These are phyloP conservation scores for Neurospora sublineolata DNA, from an alignment of 495 filamentous ascomycete species.

Conservation along the genomic window DNA sequence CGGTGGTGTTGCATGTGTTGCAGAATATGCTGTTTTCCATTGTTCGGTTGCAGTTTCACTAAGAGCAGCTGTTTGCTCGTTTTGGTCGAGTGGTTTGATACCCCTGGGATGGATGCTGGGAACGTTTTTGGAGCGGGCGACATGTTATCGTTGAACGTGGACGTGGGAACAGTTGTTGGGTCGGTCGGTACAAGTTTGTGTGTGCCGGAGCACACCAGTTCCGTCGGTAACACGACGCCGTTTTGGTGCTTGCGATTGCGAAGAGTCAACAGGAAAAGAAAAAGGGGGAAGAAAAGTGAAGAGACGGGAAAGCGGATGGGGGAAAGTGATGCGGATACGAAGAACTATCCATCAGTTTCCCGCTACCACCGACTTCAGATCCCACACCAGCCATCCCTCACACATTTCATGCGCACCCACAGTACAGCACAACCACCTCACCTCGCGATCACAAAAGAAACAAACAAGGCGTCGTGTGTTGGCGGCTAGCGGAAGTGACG, in stretches of 20 bases:
- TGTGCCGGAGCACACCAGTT: not conserved
- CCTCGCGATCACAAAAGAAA: not conserved
- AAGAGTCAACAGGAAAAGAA: not conserved
- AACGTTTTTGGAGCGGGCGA: not conserved
- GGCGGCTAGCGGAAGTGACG: not conserved
- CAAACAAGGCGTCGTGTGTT: not conserved
- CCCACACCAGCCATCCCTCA: not conserved
- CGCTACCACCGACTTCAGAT: not conserved
- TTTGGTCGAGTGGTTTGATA: not conserved
- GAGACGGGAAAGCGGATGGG: not conserved
- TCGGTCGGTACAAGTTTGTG: not conserved
- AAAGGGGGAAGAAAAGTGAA: not conserved
- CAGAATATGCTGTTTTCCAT: conserved; percentile 60
- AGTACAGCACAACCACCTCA: not conserved
- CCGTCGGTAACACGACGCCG: not conserved
- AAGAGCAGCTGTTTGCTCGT: conserved; percentile 1
- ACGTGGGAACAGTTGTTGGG: not conserved
- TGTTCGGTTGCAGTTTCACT: conserved; percentile 46
- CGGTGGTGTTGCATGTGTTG: conserved; percentile 51
- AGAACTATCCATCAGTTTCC: not conserved
- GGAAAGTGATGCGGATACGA: not conserved
- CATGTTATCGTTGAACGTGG: not conserved
- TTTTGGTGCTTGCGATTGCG: not conserved
- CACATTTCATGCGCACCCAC: not conserved
- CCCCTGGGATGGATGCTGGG: not conserved